Evolutionary conservation across 2,329 filamentous ascomycete genomes (phyloP), one percentile per base, ranked within the genome.

Genomic region (Bisporella sp.): DNA sequence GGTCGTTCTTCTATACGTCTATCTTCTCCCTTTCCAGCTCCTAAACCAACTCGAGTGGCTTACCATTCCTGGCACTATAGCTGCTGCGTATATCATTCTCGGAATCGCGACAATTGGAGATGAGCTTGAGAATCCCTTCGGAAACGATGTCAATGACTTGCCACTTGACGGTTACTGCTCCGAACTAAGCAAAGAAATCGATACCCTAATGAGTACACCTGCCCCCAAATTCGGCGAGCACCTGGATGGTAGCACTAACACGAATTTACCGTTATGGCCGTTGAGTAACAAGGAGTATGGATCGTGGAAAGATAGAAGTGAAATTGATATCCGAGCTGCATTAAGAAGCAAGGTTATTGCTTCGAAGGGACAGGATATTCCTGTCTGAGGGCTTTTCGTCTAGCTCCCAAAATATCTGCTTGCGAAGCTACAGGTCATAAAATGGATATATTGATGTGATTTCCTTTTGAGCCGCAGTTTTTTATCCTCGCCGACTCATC

Each of bases 91-190:
- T 68, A 92, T 93, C 58, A 92, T 93, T 64, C 79, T 93, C 53
- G 87, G 86, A 29, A 79, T 93, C 43, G 77, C 81, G 4, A 74
- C 79, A 55, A 92, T 92, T 60, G 88, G 88, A 39, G 81, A 81
- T 55, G 87, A 93, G 68, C 86, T 93, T 56, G 88, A 93, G 67
- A 89, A 93, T 62, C 88, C 88, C 5, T 93, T 93, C 66, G 88
- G 88, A 51, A 75, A 82, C 56, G 88, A 93, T 56, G 87, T 91
- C 59, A 93, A 93, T 63, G 88, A 93, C 66, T 70, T 91, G 41
- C 85, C 85, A 0, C 74, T 91, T 2, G 87, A 92, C 63, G 71
- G 75, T 11, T 95, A 83, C 73, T 93, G 88, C 69, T 76, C 83
- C 37, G 85, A 90, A 62, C 75, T 93, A 41, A 80, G 84, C 28